These are phyloP conservation scores for Alloteropsis semialata DNA, from an alignment of 176 grass and related monocot genomes.

Conservation along the genomic window DNA sequence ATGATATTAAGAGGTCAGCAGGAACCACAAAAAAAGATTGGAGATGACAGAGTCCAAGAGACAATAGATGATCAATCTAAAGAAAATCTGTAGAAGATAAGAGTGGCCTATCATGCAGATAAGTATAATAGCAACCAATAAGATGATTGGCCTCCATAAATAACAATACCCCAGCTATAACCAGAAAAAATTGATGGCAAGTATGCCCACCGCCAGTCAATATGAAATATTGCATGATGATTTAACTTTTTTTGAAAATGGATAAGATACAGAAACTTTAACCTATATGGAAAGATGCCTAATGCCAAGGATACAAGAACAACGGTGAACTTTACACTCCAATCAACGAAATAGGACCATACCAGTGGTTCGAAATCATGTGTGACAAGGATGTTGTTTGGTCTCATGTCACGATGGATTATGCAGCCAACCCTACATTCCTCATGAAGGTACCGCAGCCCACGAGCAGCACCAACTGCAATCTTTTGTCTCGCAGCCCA, in stretches of 20 bases:
- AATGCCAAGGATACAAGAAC: not conserved
- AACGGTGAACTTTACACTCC: not conserved
- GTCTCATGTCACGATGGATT: slow-evolving; percentile 96
- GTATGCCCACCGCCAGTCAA: not conserved
- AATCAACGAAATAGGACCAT: slow-evolving; percentile 24
- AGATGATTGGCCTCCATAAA: not conserved
- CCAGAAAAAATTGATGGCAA: slow-evolving; percentile 9
- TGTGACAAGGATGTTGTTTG: slow-evolving; percentile 98
- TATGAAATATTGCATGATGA: not conserved
- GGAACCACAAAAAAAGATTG: slow-evolving; percentile 15
- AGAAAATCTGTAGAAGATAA: not conserved
- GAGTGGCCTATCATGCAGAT: not conserved
- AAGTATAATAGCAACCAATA: not conserved
- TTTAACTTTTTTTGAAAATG: too few species aligned
- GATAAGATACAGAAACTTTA: slow-evolving; percentile 3
- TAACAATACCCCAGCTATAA: not conserved
- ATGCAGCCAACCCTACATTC: slow-evolving; percentile 99
- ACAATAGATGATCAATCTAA: not conserved
- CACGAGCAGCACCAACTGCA: slow-evolving; percentile 93
- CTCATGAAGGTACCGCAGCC: slow-evolving; percentile 92
- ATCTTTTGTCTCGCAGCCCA: slow-evolving; percentile 97
- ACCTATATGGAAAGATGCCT: not conserved
- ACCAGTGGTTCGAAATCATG: slow-evolving; percentile 99
- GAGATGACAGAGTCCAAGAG: not conserved
- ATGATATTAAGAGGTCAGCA: slow-evolving; percentile 2